Evolutionary conservation across 164 flowering plant species (phyloP).

Genomic region (Sedum album): DNA sequence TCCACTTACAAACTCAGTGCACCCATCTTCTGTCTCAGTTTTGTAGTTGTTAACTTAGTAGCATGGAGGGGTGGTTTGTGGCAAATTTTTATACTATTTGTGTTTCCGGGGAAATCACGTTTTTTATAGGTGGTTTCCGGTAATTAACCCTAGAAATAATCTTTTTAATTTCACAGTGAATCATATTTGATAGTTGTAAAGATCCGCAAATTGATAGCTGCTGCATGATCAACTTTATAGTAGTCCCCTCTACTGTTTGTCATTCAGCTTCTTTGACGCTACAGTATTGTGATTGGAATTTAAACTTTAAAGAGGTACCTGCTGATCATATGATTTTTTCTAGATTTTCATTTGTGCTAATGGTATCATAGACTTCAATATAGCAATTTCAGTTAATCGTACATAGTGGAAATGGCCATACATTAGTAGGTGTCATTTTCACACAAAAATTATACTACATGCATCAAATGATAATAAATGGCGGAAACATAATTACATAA

Average conservation of each 20-base stretch:
- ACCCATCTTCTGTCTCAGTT: background rate
- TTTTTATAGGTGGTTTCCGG: no score
- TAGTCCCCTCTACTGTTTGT: background rate
- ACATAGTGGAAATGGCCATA: background rate
- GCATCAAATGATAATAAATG: background rate
- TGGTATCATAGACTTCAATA: no score
- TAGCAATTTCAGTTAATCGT: no score
- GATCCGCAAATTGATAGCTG: constrained; percentile 2
- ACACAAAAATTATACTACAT: background rate
- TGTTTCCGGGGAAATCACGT: no score
- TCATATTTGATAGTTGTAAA: background rate
- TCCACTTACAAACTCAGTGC: background rate
- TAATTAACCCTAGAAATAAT: no score
- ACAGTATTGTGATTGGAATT: background rate
- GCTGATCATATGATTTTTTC: background rate
- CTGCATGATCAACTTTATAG: background rate
- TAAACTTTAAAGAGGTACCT: background rate
- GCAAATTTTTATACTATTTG: no score
- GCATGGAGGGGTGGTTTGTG: background rate
- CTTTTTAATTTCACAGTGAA: background rate
- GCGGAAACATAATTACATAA: background rate
- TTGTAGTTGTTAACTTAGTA: background rate
- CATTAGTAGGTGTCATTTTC: no score
- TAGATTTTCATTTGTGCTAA: background rate
- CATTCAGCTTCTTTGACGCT: background rate